Evolutionary conservation across 1,284 basidiomycete genomes (phyloP), one percentile per base, ranked within the genome.

Genomic region (Heterobasidion annosum): DNA sequence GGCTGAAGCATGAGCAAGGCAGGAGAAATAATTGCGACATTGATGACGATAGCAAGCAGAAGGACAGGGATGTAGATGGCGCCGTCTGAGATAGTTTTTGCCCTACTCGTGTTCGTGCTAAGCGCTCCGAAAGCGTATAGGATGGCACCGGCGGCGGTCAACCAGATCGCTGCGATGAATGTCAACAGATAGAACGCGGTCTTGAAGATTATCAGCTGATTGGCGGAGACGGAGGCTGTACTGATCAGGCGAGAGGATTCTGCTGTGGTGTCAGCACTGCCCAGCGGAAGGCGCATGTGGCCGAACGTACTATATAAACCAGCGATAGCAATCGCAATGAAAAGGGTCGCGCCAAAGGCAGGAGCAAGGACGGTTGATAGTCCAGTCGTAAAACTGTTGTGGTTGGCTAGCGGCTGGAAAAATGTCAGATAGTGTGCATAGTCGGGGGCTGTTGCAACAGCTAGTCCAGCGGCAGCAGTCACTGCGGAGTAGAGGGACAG

Each of bases 1-100:
- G 87, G 87, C 63, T 89, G 88, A 7, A 92, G 72, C 59, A 91
- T 61, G 43, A 88, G 75, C 16, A 90, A 63, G 10, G 77, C 88
- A 15, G 90, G 90, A 37, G 82, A 72, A 37, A 88, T 77, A 53
- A 90, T 74, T 10, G 86, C 85, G n/a, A 84, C 67, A 61, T 78
- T 85, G 55, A 90, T 64, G 25, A 88, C 64, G 46, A 91, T 70
- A 12, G 81, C 72, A 54, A 91, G 74, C 34, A 80, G 73, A 42
- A 86, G 73, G 50, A 79, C 73, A 64, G 79, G 76, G 72, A 86
- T 83, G 66, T 86, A 89, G 48, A 90, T 77, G 1, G 81, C 73
- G 2, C 90, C 90, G 62, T 84, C 79, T 1, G 85, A 83, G 4
- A 91, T 71, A 2, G 76, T 72, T 42, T 70, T 64, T 1, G 79